Evolutionary conservation across 257 asterid genomes (phyloP).

Genomic region (Ligustrum vulgare): DNA sequence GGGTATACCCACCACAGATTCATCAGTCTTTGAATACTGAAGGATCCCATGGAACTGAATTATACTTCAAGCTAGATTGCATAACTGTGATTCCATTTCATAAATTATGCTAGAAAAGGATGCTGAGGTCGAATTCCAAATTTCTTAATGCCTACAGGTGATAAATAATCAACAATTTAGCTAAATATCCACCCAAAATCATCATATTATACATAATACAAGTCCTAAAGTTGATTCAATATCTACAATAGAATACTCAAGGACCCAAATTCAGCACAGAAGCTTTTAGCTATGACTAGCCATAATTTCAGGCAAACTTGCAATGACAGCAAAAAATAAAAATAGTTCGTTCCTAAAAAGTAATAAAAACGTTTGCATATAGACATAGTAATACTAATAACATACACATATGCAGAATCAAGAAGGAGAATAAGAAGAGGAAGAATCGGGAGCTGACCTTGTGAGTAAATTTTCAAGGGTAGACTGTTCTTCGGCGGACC

Average conservation of each 20-base stretch:
- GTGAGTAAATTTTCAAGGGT: slow-evolving; percentile 67
- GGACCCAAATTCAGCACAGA: not conserved
- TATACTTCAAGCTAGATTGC: not conserved
- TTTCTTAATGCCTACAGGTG: not conserved
- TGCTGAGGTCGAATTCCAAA: not conserved
- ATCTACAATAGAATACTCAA: not conserved
- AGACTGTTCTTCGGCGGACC: slow-evolving; percentile 84
- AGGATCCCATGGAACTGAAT: not conserved
- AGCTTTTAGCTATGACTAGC: not conserved
- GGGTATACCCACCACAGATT: not conserved
- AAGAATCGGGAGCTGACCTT: slow-evolving; percentile 44
- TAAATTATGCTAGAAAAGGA: not conserved
- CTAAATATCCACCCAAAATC: not conserved
- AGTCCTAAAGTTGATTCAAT: slow-evolving; percentile 3
- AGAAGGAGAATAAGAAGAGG: not conserved
- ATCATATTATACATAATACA: not conserved
- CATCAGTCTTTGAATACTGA: not conserved
- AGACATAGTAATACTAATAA: not conserved
- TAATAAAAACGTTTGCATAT: not conserved
- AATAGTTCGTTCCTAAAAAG: slow-evolving; percentile 8
- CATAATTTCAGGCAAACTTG: not conserved
- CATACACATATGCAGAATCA: not conserved
- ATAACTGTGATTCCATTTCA: not conserved
- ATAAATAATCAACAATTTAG: not conserved
- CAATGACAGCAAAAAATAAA: not conserved